Percentiles rank a stretch among this genome's conserved stretches.
Conservation (phyloP, 169 alveolate genomes). For the Eimeria acervulina region DNA sequence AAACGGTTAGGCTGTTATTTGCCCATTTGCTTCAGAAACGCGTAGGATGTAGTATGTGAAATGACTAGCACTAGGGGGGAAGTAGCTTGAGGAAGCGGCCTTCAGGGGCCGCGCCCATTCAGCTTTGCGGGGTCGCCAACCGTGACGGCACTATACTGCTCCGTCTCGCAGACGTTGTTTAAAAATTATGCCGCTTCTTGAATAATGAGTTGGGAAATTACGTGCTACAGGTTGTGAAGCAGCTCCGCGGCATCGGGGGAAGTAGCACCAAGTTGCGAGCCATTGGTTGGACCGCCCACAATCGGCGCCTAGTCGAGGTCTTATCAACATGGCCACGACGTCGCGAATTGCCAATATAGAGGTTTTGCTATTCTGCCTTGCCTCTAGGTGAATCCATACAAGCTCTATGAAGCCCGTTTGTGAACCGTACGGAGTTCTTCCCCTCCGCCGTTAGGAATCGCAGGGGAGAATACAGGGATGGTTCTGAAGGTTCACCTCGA, state of each 20-base stretch:
- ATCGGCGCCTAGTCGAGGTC: not conserved
- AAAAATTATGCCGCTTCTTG: no score
- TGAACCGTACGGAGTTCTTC: no score
- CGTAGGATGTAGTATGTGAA: not conserved
- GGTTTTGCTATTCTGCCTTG: not conserved
- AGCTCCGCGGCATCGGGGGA: not conserved
- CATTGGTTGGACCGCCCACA: conserved; percentile 50
- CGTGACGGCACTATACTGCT: not conserved
- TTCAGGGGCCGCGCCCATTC: not conserved
- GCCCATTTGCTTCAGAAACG: not conserved
- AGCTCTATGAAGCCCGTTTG: no score
- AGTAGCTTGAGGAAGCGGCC: not conserved
- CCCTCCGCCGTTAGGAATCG: not conserved
- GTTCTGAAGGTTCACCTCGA: not conserved
- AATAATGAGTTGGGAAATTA: not conserved
- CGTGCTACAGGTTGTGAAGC: not conserved
- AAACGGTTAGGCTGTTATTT: not conserved
- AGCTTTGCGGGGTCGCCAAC: not conserved
- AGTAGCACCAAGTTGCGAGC: conserved; percentile 19
- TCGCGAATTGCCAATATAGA: no score
- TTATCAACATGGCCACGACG: not conserved
- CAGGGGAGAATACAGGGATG: not conserved
- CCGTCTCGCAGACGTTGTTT: not conserved
- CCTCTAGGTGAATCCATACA: not conserved
- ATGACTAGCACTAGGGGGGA: not conserved